Evolutionary conservation across 2,329 filamentous ascomycete species (phyloP), one percentile per base, ranked within the genome.

Genomic region (Nectriaceae sp.): DNA sequence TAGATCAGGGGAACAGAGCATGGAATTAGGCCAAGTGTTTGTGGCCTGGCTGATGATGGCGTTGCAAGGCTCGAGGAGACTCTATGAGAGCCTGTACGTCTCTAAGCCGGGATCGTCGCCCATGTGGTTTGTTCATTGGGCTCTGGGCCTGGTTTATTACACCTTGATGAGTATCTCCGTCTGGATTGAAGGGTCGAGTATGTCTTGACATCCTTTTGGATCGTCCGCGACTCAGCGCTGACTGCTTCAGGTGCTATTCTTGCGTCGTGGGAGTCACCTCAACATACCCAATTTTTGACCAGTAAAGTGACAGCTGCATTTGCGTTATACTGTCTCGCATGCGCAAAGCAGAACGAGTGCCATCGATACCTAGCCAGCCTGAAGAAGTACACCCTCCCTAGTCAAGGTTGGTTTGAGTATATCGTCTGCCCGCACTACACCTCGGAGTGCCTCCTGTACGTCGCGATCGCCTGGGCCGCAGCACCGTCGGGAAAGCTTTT

Each of bases 391-490:
- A 88, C 88, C 11, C 76, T 97, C 20, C 93, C 93, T 0, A 74
- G 79, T 3, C 79, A 87, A 50, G 85, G 86, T 3, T 71, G 88
- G 48, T 99, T 97, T 68, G 75, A 75, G 38, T 75, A 77, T 48
- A 69, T 95, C 19, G 71, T 97, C 33, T 95, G 89, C 60, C 91
- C 94, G 16, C 94, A 99, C 70, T 99, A 97, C 69, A 88, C 88
- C 3, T 90, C 87, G 62, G 94, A 97, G 72, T 92, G 89, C 64
- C 66, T 88, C 35, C 83, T 97, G 49, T 97, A 99, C 66, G 65
- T 91, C 18, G 80, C 87, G n/a, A 71, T 99, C 55, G 81, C 90
- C 3, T 70, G 94, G 39, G 68, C 88, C 33, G 84, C 86, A 22
- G 90, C 92, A 1, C 91, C 92, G 0, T 61, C 71, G 6, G 87